Evolutionary conservation across 352 stramenopile genomes (phyloP), one percentile per base, ranked within the genome.

Genomic region (Globisporangium camurandrum): DNA sequence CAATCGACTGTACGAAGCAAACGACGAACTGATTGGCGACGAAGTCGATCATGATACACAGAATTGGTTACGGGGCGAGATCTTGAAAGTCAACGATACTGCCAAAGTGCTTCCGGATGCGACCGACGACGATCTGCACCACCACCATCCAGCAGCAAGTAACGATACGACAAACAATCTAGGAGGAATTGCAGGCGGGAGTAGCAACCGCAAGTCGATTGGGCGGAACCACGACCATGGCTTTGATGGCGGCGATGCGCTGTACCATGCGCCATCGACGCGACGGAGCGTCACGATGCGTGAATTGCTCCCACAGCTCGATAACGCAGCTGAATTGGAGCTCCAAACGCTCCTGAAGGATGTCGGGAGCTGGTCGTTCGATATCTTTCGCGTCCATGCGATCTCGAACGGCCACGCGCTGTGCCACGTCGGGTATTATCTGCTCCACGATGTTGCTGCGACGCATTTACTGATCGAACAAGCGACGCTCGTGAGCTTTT

Each of bases 1-100:
- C 56, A 93, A 93, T 49, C 70, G 74, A 3, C 54, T 95, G 10
- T 93, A 95, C 52, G 78, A 92, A 40, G 82, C 77, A 3, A 84
- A 84, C 38, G 80, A 88, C 39, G 75, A 86, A 8, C 53, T 90
- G 17, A 63, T 70, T 19, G 80, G 66, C 19, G 70, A 84, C 49
- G 80, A 71, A 20, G 73, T 95, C 4, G 82, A 93, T 52, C 38
- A 84, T 6, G 80, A 92, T 50, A 95, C 79, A 27, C 79, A 92
- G 58, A 87, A 90, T 51, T 95, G 82, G 78, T 59, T 92, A 20
- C 78, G 78, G 11, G 80, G 78, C 1, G 84, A 89, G 51, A 66
- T 92, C n/a, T 58, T 91, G 31, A 72, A 75, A 39, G 66, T 64
- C 26, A 84, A 86, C 34, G 73, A 90, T 50, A 83, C 70, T 12